Base-by-base conservation (phyloP, 1,284 basidiomycete genomes). In the Trichosporon asahii region DNA sequence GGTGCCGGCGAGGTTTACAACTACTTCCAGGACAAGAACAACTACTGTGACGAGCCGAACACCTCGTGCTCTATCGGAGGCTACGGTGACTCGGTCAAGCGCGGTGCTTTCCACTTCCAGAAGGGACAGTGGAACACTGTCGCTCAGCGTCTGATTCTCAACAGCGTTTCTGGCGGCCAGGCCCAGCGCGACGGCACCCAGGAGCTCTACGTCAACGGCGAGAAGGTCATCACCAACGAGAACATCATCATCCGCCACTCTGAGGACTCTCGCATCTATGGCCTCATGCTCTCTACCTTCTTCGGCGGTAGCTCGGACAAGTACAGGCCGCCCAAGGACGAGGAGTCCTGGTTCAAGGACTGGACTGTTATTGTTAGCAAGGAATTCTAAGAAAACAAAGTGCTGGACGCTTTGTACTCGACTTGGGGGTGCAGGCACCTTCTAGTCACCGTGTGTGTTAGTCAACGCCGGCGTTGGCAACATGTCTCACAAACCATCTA, bases 91-190 rank as follows among this genome's bases (percentile, higher is more conserved):
- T 83, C 82, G 7, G 78, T 94, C 71, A 90, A 89, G 6, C 87
- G 93, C 12, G 91, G 91, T 0, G 85, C 90, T 0, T 94, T 92
- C 86, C 79, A 75, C 2, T 94, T 88, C 83, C 82, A 85, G 7
- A 77, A 80, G 3, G 89, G 88, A 9, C 87, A 89, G 76, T 92
- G 91, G 90, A 84, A 85, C 2, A 85, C 85, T 1, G 78, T 91
- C 23, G 86, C 88, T 0, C 85, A 90, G 71, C 84, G 90, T n/a
- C 83, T 91, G 67, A 88, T 86, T 79, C 76, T 91, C 70, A 91
- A 91, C 76, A 83, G 85, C 9, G 73, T 86, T 7, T 61, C 57
- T n/a, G 57, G 57, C 7, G 88, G 83, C 7, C 69, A 74, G 53
- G 74, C 91, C 70, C 81, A 84, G 70, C 82, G 88, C 2, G 78